phyloP scores from a whole-genome alignment of 1,139 yeast genomes.

The Saccharomyces uvarum region DNA sequence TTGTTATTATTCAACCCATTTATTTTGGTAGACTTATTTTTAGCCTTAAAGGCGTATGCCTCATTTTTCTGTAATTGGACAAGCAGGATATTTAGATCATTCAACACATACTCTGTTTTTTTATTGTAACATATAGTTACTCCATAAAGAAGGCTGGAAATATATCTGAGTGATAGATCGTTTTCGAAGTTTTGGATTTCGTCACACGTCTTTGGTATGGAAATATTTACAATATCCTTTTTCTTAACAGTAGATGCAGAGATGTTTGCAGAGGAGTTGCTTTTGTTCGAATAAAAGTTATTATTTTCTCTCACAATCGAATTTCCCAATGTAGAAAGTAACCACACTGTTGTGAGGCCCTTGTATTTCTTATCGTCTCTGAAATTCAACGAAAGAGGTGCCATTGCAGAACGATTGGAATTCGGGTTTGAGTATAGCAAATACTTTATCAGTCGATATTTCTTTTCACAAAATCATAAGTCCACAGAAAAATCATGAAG shows the following conservation, averaged over 20 bases:
- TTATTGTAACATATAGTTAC: slow-evolving; percentile 28
- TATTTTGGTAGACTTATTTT: background rate
- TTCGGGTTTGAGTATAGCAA: background rate
- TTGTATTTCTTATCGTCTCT: background rate
- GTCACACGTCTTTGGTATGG: slow-evolving; percentile 28
- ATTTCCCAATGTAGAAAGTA: slow-evolving; percentile 14
- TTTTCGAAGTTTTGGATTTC: slow-evolving; percentile 16
- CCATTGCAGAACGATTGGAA: background rate
- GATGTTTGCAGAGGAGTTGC: background rate
- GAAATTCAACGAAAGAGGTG: background rate
- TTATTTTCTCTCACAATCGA: slow-evolving; percentile 1
- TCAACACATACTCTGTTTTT: slow-evolving; percentile 28
- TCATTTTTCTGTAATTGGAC: slow-evolving; percentile 20
- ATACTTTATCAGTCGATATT: background rate
- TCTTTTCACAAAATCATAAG: background rate
- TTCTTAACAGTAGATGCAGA: slow-evolving; percentile 13
- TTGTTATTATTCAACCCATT: slow-evolving; percentile 3
- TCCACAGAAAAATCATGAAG: background rate
- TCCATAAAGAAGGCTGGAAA: slow-evolving; percentile 28
- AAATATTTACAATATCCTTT: slow-evolving; percentile 27
- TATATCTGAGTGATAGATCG: slow-evolving; percentile 23
- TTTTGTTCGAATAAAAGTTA: background rate
- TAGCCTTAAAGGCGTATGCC: background rate
- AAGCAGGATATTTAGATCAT: slow-evolving; percentile 19
- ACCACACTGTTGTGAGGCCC: slow-evolving; percentile 14